Evolutionary conservation across 208 protist species (phyloP), one percentile per base, ranked within the genome.

Genomic region (Leishmania aethiopica): DNA sequence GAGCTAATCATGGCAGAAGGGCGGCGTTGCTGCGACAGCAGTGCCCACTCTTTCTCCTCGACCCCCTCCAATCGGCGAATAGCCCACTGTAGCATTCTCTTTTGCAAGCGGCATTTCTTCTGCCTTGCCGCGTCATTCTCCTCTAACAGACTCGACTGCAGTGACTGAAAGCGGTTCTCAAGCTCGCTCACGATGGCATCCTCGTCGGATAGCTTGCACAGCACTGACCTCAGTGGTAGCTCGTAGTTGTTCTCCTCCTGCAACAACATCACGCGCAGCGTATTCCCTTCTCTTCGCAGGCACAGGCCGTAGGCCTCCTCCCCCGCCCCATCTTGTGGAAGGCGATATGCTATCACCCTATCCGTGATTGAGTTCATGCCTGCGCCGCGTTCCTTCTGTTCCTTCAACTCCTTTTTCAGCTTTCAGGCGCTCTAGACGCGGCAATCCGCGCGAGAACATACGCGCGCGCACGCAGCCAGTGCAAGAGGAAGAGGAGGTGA

Each of bases 331-430:
- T 82, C 74, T 15, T 86, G 70, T 8, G 78, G 78, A 10, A 80
- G 51, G 47, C 82, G 77, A 62, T 83, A 86, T 37, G 83, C 83
- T 3, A 86, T 80, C n/a, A 82, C 73, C 47, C 79, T 75, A 76
- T 86, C 78, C 25, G 82, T 67, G 25, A 79, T 60, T 5, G 60
- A 75, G 47, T 57, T 86, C 82, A 82, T 86, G 47, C 62, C 35
- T 66, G 67, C 37, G 37, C 22, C 49, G 8, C 47, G 78, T 11
- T 53, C 57, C 4, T 53, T 55, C 45, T 42, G 13, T 45, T 1
- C 10, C 5, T 47, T n/a, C 22, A n/a, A 32, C 35, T 47, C 35
- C 19, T 10, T 72, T 28, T n/a, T 49, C 19, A 45, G 40, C n/a
- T 32, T 35, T 15, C 32, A 37, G 22, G 73, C 35, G 60, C 64